Base-by-base conservation (phyloP, 495 filamentous ascomycete species). In the Elaphomyces granulatus region DNA sequence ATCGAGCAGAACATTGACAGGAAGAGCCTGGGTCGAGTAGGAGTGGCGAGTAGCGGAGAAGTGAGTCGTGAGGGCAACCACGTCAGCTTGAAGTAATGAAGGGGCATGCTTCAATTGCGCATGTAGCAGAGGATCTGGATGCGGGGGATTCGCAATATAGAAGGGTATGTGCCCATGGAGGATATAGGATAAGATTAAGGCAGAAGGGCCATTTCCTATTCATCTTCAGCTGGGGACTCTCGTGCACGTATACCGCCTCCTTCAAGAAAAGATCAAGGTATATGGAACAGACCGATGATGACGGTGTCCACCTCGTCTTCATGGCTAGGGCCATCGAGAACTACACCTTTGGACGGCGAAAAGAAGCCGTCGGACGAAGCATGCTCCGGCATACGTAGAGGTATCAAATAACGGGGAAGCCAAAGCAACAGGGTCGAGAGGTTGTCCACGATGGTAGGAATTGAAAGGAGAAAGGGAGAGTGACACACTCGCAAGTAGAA, bases 161-260 rank as follows among this genome's bases (percentile, higher is more conserved):
- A 64, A 67, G 2, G 77, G 77, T 35, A 77, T 59, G 48, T 79
- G 66, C 9, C 77, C 77, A 49, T 81, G 76, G 14, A 81, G 68
- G 36, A 80, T 74, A 49, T 71, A 81, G 39, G 74, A 77, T 17
- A 81, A 64, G 51, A 80, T 72, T 52, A 81, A 68, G 43, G 77
- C 71, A 21, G 77, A 72, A 37, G 77, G 77, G 23, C 77, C 77
- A 48, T 77, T 78, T 40, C 77, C 77, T 68, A n/a, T n/a, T n/a
- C n/a, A n/a, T 37, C 14, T n/a, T 36, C 15, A 4, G 21, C 15
- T 35, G 14, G 33, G 15, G 15, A 15, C 9, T 8, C n/a, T n/a
- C n/a, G 26, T 6, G 26, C 18, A 21, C n/a, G 6, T 7, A 35
- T 35, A 35, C 33, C 7, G 33, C 7, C 8, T 15, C 15, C 14